Evolutionary conservation across 352 stramenopile species (phyloP), one percentile per base, ranked within the genome.

Genomic region (Globisporangium abappressorium): DNA sequence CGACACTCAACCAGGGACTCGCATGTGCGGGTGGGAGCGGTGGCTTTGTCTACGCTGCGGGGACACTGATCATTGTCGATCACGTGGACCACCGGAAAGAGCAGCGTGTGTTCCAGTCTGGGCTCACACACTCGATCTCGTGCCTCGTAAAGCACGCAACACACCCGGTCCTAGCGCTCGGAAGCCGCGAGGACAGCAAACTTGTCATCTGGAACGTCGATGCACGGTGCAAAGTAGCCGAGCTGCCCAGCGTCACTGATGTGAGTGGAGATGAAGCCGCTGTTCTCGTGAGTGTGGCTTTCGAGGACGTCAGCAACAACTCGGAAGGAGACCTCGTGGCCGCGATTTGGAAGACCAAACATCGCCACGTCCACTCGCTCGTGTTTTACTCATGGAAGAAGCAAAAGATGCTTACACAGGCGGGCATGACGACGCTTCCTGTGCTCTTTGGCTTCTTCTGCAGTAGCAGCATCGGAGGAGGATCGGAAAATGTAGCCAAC

Each of bases 371-470:
- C 36, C 77, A 89, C 73, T 80, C 70, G 14, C 57, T 91, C 26
- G 64, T 63, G 4, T 76, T 87, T 51, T 85, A 87, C 60, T 67
- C 66, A 11, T 88, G 78, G 78, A 82, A 75, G 15, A 75, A 76
- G 33, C 62, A 74, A 18, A 53, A 53, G 2, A 18, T 76, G 36
- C 33, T 83, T 22, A 62, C 68, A 3, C 65, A 83, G 36, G 65
- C 73, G 3, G 38, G 80, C 12, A 91, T 90, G 75, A 90, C 85
- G 5, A 66, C 69, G 8, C 49, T 84, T 2, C 85, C 82, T 2
- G 80, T 91, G 6, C 58, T 90, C 0, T 93, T 91, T 57, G 78
- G 80, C 1, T 80, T 80, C 58, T 91, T 91, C 64, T 57, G 43
- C 62, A 55, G 24, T 53, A 62, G 51, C 24, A 22, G 20, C 7